Evolutionary conservation across 139 green algal genomes (phyloP), one percentile per base, ranked within the genome.

Genomic region (Tetratostichococcus sp.): DNA sequence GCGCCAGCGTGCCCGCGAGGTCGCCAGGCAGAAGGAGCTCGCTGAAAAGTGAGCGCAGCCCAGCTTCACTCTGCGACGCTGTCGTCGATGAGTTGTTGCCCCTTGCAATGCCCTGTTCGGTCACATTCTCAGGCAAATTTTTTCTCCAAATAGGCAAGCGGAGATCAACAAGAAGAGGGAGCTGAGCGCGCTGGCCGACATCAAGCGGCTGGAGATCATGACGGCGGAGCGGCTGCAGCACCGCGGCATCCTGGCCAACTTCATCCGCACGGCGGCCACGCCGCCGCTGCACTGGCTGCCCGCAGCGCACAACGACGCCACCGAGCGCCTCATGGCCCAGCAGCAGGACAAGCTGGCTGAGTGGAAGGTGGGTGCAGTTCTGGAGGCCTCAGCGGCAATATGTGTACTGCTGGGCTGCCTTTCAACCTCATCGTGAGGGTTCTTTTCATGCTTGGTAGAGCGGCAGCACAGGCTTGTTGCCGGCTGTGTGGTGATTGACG

Each of bases 201-300:
- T 76, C 22, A 80, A 82, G 73, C 73, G 77, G 2, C 43, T 81
- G 1, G 79, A 87, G 43, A 81, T 83, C 23, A 35, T 75, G 23
- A 72, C 78, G 1, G 77, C 79, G 5, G 66, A 75, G 59, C 69
- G 79, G 23, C 22, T 86, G 11, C 23, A 58, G 16, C 82, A 71
- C 28, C 67, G 62, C 5, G 78, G 59, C 26, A 74, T 76, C 43
- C 72, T 86, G 30, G 62, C 71, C 35, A 57, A 72, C 3, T 87
- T 86, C 65, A 72, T 89, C 6, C 43, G 57, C 25, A 89, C 84
- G 11, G 58, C 21, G 1, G 74, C 82, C 8, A n/a, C 39, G 30
- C 81, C 84, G 6, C 35, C 42, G 17, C 35, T 89, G 68, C 78
- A 76, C 26, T 89, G 84, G 84, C 32, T 76, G 65, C 84, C 84